These are phyloP conservation scores for Rhodotorula sp. DNA, from an alignment of 1,284 basidiomycete genomes.

Conservation along the genomic window DNA sequence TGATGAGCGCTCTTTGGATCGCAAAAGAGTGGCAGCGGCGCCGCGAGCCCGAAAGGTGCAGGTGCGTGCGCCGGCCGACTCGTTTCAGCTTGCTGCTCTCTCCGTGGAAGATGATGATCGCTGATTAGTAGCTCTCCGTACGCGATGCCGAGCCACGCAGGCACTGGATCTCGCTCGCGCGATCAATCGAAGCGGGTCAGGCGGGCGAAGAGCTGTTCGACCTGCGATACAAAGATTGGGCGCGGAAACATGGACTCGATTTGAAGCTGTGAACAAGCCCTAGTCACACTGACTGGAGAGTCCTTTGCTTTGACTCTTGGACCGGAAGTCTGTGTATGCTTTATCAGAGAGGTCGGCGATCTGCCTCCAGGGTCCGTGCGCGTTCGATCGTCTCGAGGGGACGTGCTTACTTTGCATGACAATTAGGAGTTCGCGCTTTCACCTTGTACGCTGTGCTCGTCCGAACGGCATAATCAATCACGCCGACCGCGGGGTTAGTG, in stretches of 20 bases:
- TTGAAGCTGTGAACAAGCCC: background rate
- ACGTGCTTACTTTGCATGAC: no score
- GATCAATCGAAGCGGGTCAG: constrained; percentile 29
- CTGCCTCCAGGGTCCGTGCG: no score
- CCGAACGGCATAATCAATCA: no score
- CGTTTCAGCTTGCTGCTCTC: background rate
- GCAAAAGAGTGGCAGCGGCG: constrained; percentile 3
- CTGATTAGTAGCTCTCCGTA: no score
- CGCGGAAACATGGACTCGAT: constrained; percentile 1
- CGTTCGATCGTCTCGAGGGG: no score
- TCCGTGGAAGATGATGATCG: background rate
- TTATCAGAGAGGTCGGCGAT: no score
- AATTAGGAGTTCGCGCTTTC: no score
- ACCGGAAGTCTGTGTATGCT: no score
- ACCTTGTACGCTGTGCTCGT: no score
- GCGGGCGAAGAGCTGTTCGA: constrained; percentile 27
- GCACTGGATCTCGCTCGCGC: constrained; percentile 22
- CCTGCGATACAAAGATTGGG: constrained; percentile 17
- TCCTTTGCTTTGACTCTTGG: no score
- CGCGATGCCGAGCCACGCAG: no score
- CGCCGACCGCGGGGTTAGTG: background rate
- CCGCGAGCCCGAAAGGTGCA: background rate
- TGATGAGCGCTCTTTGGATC: constrained; percentile 19
- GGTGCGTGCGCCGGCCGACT: constrained; percentile 6
- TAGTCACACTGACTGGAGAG: no score